phyloP scores from a whole-genome alignment of 345 rosid species.

The Gossypium australe region DNA sequence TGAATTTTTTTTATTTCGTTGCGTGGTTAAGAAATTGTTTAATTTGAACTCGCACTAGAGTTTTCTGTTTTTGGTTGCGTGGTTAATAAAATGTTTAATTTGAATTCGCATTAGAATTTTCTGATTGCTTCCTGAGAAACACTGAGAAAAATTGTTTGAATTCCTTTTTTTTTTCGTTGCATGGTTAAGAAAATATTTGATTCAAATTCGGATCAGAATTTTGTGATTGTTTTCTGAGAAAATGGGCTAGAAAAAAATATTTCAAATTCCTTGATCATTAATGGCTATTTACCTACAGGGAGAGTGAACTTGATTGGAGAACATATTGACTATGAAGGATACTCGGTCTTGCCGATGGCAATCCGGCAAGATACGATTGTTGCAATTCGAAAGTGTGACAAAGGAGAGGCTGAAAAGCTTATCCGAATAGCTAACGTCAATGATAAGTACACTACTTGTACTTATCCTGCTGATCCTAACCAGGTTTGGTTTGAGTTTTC shows the following conservation, averaged over 20 bases:
- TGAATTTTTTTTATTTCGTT: background rate
- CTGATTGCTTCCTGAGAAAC: too few species aligned
- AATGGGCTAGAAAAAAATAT: too few species aligned
- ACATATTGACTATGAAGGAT: constrained; percentile 96
- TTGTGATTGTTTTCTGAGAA: too few species aligned
- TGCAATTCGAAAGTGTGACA: constrained; percentile 55
- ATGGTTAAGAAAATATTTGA: too few species aligned
- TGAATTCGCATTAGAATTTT: too few species aligned
- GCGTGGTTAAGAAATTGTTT: background rate
- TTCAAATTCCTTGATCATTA: background rate
- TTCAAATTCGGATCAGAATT: too few species aligned
- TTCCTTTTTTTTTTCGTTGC: too few species aligned
- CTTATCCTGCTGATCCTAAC: constrained; percentile 72
- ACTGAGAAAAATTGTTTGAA: too few species aligned
- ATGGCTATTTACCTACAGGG: constrained; percentile 40
- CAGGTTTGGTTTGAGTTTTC: constrained; percentile 42
- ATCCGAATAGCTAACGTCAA: constrained; percentile 72
- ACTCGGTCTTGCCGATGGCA: constrained; percentile 99
- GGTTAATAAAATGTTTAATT: too few species aligned
- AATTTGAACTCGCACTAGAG: background rate
- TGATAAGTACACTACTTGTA: constrained; percentile 62
- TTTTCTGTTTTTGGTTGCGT: background rate
- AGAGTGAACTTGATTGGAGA: constrained; percentile 98
- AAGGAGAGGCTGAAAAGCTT: constrained; percentile 38
- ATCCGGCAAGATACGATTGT: constrained; percentile 88